Base-by-base conservation (phyloP, 768 basidiomycete genomes). In the Mycena galopus region DNA sequence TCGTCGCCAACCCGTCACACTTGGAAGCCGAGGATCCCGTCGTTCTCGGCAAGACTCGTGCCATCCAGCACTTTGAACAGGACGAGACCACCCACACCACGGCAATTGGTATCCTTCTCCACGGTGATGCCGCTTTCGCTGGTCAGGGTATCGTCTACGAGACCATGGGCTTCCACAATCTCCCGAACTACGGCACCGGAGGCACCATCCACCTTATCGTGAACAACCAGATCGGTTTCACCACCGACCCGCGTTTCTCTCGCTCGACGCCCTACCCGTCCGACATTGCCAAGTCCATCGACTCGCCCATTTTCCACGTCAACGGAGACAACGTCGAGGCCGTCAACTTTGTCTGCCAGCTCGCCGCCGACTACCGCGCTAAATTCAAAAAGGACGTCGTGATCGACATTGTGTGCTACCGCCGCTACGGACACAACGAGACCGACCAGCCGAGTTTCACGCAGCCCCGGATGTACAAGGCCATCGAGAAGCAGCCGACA, bases 321-420 rank as follows among this genome's bases (percentile, higher is more conserved):
- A 99, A 99, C 78, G 97, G 97, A 56, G 97, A 99, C 87, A 96
- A 98, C 77, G 94, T 93, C 72, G 97, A 99, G 83, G 97, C 97
- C 25, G 96, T 99, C 81, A 99, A 95, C 82, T 99, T 97, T 79
- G 97, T 99, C 47, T 97, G 96, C 84, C 96, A 97, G 78, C 92
- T 99, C 67, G 98, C 97, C 30, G 97, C 97, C 33, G 97, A 99
- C 82, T 99, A 96, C 85, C 93, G 97, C 60, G 96, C 97, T 76
- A 97, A 96, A 84, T 99, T 92, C 89, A 98, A 97, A 89, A 97
- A 95, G 86, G 98, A 99, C 81, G 97, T 99, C 73, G 97, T 99
- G 78, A 85, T 99, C 72, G 97, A 99, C 82, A 96, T 99, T 68
- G 97, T 99, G 68, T 99, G 98, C 85, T 99, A 98, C 86, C 94